Conservation (phyloP, 768 basidiomycete genomes). For the Leucocoprinus sp. region DNA sequence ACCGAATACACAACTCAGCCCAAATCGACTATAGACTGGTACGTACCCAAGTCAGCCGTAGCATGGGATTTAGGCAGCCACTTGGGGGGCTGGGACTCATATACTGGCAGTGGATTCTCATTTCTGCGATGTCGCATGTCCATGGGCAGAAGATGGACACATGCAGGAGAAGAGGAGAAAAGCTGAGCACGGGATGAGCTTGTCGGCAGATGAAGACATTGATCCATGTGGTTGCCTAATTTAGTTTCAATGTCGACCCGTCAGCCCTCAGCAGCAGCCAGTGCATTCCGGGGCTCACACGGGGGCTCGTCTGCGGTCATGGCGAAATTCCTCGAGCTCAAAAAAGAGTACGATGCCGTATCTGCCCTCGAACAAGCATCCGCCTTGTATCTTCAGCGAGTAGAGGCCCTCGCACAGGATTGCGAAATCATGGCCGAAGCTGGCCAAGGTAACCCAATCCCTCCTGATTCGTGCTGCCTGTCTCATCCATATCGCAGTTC, state of each 20-base stretch:
- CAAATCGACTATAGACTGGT: background rate
- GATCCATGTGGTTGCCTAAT: conserved; percentile 1
- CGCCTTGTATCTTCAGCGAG: conserved; percentile 53
- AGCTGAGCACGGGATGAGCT: conserved; percentile 10
- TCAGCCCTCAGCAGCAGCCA: conserved; percentile 44
- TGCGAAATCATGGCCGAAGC: conserved; percentile 74
- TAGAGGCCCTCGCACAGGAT: conserved; percentile 62
- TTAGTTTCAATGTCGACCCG: conserved; percentile 31
- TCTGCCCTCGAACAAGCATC: conserved; percentile 62
- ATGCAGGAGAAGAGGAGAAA: conserved; percentile 4
- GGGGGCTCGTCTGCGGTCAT: conserved; percentile 38
- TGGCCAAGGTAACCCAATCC: conserved; percentile 43
- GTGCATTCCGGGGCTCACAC: conserved; percentile 35
- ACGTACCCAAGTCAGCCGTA: conserved; percentile 61
- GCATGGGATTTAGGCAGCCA: conserved; percentile 68
- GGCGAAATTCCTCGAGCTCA: conserved; percentile 63
- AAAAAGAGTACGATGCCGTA: conserved; percentile 74
- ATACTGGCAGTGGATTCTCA: conserved; percentile 37
- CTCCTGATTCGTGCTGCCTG: background rate
- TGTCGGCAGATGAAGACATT: background rate
- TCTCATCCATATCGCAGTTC: conserved; percentile 33
- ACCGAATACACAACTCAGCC: background rate
- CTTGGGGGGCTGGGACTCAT: conserved; percentile 58
- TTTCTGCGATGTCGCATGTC: conserved; percentile 31
- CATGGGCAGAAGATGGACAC: conserved; percentile 6